Conservation (phyloP, 306 rosid genomes). For the Rosa chinensis region DNA sequence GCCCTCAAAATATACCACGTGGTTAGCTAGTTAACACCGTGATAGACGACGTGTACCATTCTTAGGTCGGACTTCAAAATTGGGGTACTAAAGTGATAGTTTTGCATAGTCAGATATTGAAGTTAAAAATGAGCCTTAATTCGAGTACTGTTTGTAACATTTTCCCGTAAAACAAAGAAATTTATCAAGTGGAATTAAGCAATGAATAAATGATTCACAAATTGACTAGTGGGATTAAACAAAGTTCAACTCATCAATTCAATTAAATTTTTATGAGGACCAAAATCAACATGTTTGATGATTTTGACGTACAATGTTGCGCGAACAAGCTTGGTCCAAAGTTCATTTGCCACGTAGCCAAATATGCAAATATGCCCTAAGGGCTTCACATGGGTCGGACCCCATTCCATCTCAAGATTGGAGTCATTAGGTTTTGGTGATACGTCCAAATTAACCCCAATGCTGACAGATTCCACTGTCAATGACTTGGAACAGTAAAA, state of each 20-base stretch:
- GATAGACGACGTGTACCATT: too few species aligned
- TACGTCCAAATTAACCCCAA: not conserved
- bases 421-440: not conserved
- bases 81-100: too few species aligned
- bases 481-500: not conserved
- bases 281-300: not conserved
- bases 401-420: not conserved
- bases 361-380: not conserved
- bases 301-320: not conserved
- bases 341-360: not conserved
- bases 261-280: not conserved
- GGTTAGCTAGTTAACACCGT: too few species aligned
- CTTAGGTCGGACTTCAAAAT: too few species aligned
- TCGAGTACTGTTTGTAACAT: too few species aligned
- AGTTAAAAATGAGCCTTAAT: too few species aligned
- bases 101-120: too few species aligned
- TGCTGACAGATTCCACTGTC: not conserved
- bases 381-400: conserved; percentile 1
- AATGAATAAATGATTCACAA: not conserved
- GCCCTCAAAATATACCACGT: too few species aligned
- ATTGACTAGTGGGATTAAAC: not conserved
- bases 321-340: not conserved
- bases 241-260: too few species aligned
- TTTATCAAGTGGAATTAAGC: not conserved
- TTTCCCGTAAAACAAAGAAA: not conserved